Evolutionary conservation across 331 rosid genomes (phyloP).

Genomic region (Malus hybrid): DNA sequence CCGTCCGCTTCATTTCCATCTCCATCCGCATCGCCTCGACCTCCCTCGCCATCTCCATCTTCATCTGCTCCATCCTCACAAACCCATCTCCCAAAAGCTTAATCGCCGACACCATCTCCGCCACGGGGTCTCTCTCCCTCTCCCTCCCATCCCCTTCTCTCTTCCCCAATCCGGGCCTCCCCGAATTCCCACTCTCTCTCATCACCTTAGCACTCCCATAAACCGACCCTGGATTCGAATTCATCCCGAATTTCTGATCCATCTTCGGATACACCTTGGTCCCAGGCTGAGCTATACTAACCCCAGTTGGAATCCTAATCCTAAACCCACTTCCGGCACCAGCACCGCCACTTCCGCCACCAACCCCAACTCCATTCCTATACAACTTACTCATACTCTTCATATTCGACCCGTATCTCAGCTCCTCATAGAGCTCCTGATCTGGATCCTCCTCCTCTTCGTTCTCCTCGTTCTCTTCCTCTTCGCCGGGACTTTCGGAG

Average conservation of each 20-base stretch:
- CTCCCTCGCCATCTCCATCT: conserved; percentile 96
- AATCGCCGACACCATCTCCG: conserved; percentile 78
- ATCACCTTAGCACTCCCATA: conserved; percentile 33
- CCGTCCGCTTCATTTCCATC: conserved; percentile 91
- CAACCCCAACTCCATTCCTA: conserved; percentile 39
- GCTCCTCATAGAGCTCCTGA: conserved; percentile 57
- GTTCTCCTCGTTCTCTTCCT: conserved; percentile 18
- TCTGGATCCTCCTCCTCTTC: conserved; percentile 48
- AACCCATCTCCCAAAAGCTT: conserved; percentile 83
- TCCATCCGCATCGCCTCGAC: conserved; percentile 79
- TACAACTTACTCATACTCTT: conserved; percentile 53
- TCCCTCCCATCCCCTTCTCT: conserved; percentile 29
- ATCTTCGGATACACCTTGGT: conserved; percentile 34
- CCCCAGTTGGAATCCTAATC: conserved; percentile 74
- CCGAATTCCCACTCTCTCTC: conserved; percentile 32
- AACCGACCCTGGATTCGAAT: conserved; percentile 22
- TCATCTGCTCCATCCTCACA: conserved; percentile 86
- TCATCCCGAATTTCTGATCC: conserved; percentile 37
- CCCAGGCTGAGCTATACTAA: conserved; percentile 61
- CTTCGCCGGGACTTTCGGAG: conserved; percentile 40
- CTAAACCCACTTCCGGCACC: conserved; percentile 41
- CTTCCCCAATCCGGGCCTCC: conserved; percentile 34
- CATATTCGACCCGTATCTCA: conserved; percentile 45
- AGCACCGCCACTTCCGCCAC: conserved; percentile 2
- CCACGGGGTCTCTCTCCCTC: conserved; percentile 42